Percentiles rank a stretch among this genome's conserved stretches.
phyloP scores from a whole-genome alignment of 2,329 filamentous ascomycete genomes.

The Neophaeococcomyces aloes region DNA sequence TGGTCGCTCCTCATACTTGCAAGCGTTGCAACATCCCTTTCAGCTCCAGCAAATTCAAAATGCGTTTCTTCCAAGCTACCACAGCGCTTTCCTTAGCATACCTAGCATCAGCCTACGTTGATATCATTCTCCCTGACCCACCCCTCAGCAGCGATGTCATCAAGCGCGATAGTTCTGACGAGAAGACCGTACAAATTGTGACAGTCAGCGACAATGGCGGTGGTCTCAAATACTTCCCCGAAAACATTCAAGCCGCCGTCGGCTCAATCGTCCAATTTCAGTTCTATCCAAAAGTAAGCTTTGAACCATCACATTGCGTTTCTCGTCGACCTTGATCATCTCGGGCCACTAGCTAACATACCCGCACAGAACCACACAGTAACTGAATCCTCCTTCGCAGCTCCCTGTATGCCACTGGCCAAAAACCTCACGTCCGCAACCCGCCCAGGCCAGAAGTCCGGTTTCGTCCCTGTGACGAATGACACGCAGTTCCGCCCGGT shows the following conservation, averaged over 20 bases:
- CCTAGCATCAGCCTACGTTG: constrained; percentile 5
- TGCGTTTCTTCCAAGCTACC: constrained; percentile 3
- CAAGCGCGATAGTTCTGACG: constrained; percentile 7
- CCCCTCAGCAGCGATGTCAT: neutral
- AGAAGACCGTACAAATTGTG: constrained; percentile 49
- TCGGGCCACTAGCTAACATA: neutral
- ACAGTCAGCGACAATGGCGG: constrained; percentile 49
- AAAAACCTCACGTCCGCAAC: constrained; percentile 33
- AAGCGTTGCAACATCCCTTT: neutral
- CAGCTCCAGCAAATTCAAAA: neutral
- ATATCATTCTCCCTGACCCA: neutral
- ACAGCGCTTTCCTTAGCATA: neutral
- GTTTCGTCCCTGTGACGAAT: constrained; percentile 42
- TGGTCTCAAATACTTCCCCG: constrained; percentile 53
- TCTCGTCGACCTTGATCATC: too few species aligned
- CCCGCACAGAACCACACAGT: constrained; percentile 60
- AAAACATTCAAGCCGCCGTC: constrained; percentile 51
- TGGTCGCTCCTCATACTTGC: constrained; percentile 2
- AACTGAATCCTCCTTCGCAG: constrained; percentile 64
- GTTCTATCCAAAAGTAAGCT: constrained; percentile 37
- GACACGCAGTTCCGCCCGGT: constrained; percentile 48
- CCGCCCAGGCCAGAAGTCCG: constrained; percentile 46
- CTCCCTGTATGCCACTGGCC: constrained; percentile 55
- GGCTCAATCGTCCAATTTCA: constrained; percentile 47
- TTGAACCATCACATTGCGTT: too few species aligned